Base-by-base conservation (phyloP, 176 grass and related monocot genomes). In the Cenchrus americanus region DNA sequence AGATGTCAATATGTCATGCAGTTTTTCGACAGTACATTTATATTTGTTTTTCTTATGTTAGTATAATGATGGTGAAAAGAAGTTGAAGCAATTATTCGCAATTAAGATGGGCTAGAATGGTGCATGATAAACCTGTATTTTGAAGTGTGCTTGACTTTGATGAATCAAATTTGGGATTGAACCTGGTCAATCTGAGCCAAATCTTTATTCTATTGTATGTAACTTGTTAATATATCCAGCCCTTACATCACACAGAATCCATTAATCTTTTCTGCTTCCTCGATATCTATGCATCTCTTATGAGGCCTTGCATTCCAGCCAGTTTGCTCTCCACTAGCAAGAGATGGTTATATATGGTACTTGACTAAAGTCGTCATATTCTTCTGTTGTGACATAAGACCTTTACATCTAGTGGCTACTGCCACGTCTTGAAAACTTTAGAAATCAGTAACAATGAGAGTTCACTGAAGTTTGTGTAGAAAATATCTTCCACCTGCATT, bases 311-410 rank as follows among this genome's bases (percentile, higher is more conserved):
- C 62, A 66, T 65, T 37, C 21, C 7, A 32, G 30, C 27, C 44
- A 66, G 50, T 79, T 79, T 32, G 46, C 15, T 66, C 17, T 65
- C 23, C 17, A 79, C 46, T 79, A n/a, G n/a, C 24, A 50, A n/a
- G 64, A 66, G 1, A 66, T 66, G 44, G 2, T 27, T 46, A 32
- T 14, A 37, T 66, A 14, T 40, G 46, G 5, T 37, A 66, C 47
- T 76, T 14, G 18, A 42, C 73, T 58, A 40, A 58, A 22, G 32
- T 42, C 24, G 5, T 1, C 30, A 34, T 22, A 53, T 75, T 66
- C 41, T 78, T 61, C 9, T 78, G 15, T 49, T 51, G 61, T 7
- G 60, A 37, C 34, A 37, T 37, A 3, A 3, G 34, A 37, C 34
- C 34, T 37, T 37, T 37, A 37, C 34, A 37, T 37, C 34, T 37